Percentiles rank a stretch among this genome's conserved stretches.
Conservation (phyloP, 495 filamentous ascomycete genomes). For the Penicillium argentinense region DNA sequence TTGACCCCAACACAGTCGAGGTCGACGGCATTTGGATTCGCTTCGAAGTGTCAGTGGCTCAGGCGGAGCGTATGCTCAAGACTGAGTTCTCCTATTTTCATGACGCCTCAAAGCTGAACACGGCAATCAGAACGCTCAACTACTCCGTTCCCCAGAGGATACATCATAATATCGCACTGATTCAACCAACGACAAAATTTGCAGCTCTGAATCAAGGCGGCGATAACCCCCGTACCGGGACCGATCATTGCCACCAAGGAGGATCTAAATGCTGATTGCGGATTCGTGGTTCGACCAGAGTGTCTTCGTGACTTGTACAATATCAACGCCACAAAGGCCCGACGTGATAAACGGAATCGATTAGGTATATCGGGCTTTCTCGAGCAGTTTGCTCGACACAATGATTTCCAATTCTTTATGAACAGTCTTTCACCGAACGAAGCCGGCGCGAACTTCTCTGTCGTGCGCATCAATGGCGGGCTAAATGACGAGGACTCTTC, state of each 20-base stretch:
- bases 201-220: slow-evolving; percentile 32
- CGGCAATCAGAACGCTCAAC: slow-evolving; percentile 51
- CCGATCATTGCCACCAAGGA: slow-evolving; percentile 24
- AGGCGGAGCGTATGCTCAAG: slow-evolving; percentile 54
- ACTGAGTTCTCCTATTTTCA: slow-evolving; percentile 56
- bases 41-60: slow-evolving; percentile 48
- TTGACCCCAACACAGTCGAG: slow-evolving; percentile 42
- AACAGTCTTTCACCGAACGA: slow-evolving; percentile 49
- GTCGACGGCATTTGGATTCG: slow-evolving; percentile 57
- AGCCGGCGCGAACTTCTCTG: slow-evolving; percentile 58
- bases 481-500: slow-evolving; percentile 48
- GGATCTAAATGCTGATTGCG: slow-evolving; percentile 41
- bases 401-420: slow-evolving; percentile 57
- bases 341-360: slow-evolving; percentile 39
- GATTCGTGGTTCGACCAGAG: slow-evolving; percentile 50
- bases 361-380: slow-evolving; percentile 71
- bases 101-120: slow-evolving; percentile 30
- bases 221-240: slow-evolving; percentile 16
- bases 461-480: slow-evolving; percentile 60
- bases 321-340: slow-evolving; percentile 45
- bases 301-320: slow-evolving; percentile 63
- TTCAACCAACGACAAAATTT: slow-evolving; percentile 59
- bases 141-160: slow-evolving; percentile 60
- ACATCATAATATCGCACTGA: slow-evolving; percentile 44
- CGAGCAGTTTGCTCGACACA: slow-evolving; percentile 61